Evolutionary conservation across 73 alveolate genomes (phyloP).

Genomic region (Durusdinium trenchii): DNA sequence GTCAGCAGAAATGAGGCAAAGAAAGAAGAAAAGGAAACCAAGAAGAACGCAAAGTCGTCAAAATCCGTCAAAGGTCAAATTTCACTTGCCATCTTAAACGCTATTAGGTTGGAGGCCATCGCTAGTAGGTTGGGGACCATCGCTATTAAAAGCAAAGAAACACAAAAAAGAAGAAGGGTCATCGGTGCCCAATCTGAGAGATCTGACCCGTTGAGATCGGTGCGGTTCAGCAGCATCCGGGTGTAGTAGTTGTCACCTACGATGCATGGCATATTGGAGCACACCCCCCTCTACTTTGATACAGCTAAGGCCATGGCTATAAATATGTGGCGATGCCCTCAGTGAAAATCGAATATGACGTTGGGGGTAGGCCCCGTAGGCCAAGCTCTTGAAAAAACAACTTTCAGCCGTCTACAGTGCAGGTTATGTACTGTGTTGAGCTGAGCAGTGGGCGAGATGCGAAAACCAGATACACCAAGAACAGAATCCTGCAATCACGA

Average conservation of each 20-base stretch:
- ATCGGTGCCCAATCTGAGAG: too few species aligned
- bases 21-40: too few species aligned
- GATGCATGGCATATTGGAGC: neutral
- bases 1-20: too few species aligned
- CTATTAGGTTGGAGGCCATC: too few species aligned
- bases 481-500: neutral
- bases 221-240: conserved; percentile 73
- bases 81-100: too few species aligned
- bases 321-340: conserved; percentile 50
- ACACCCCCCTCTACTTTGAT: neutral
- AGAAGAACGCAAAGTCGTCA: too few species aligned
- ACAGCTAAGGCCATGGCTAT: neutral
- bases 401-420: neutral
- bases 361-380: neutral
- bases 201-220: conserved; percentile 7
- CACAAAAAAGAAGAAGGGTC: too few species aligned
- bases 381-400: neutral
- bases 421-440: neutral
- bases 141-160: too few species aligned
- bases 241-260: conserved; percentile 74
- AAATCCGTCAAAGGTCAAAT: too few species aligned
- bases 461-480: conserved; percentile 45
- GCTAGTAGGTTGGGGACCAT: too few species aligned
- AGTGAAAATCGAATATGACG: too few species aligned
- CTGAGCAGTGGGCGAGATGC: conserved; percentile 3